Percentiles rank a stretch among this genome's conserved stretches.
These are phyloP conservation scores for Chrysosporium queenslandicum DNA, from an alignment of 2,329 filamentous ascomycete genomes.

Conservation along the genomic window DNA sequence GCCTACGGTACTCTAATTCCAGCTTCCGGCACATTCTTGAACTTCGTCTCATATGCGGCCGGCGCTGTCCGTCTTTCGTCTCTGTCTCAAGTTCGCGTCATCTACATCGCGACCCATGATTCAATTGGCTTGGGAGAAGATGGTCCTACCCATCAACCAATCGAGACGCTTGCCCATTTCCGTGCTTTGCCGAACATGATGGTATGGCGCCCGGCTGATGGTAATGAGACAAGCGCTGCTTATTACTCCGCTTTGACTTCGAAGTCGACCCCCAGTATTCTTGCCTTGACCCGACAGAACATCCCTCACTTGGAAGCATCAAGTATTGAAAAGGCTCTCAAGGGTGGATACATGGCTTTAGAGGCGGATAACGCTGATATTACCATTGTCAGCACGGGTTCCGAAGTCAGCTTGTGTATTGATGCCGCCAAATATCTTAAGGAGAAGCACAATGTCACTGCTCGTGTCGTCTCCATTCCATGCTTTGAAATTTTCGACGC, in stretches of 20 bases:
- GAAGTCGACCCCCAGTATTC: conserved; percentile 80
- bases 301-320: conserved; percentile 94
- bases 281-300: conserved; percentile 95
- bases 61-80: conserved; percentile 90
- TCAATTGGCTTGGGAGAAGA: conserved; percentile 98
- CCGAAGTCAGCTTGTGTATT: conserved; percentile 86
- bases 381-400: conserved; percentile 89
- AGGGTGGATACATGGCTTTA: conserved; percentile 87
- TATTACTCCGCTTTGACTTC: conserved; percentile 93
- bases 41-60: conserved; percentile 97
- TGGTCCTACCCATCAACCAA: conserved; percentile 96
- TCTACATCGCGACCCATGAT: conserved; percentile 97
- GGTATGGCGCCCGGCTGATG: conserved; percentile 97
- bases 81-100: conserved; percentile 77
- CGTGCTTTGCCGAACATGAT: conserved; percentile 97
- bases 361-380: conserved; percentile 76
- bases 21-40: conserved; percentile 92
- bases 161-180: conserved; percentile 97
- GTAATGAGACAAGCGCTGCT: conserved; percentile 94
- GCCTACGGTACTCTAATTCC: conserved; percentile 94
- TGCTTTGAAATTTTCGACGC: conserved; percentile 96
- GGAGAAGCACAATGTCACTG: conserved; percentile 76
- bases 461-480: conserved; percentile 88
- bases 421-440: conserved; percentile 86
- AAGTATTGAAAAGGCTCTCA: conserved; percentile 75